Evolutionary conservation across 306 rosid species (phyloP), one percentile per base, ranked within the genome.

Genomic region (Rosa chinensis): DNA sequence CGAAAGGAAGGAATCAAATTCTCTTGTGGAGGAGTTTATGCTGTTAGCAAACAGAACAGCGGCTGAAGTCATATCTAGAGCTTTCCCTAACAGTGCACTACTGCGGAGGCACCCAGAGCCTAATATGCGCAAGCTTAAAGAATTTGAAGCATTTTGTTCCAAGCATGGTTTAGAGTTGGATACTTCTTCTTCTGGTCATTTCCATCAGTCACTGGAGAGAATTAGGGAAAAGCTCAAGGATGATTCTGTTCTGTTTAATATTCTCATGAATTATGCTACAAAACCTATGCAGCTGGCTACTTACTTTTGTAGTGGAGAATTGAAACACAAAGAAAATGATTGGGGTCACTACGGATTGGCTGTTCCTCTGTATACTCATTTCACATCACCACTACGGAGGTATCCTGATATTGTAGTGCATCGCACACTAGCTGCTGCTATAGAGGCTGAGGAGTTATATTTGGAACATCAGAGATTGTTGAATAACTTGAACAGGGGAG

Each of bases 321-420:
- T 84, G 3, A 86, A 82, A 79, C 87, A 77, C 40, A 77, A 48
- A 75, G 91, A 84, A 74, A 84, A 78, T 62, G 89, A 82, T 40
- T 88, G 97, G 92, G 88, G 87, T 78, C 97, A 93, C 82, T 95
- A 92, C 76, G 91, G 93, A 16, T 86, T 95, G 80, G 91, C 94
- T 50, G 89, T 91, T 74, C 97, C 97, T 52, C 55, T 83, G 37
- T 95, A 95, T 85, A 93, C 98, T 71, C 99, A 95, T 86, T 93
- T 95, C 82, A 95, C 97, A 10, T 91, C 98, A 40, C 98, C 98
- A 64, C 74, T 95, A 72, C 97, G 96, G 9, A 89, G 96, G 45
- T 95, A 95, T 89, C 88, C 99, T n/a, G 99, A 95, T 90, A 91
- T 95, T 68, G 73, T 95, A 49, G 96, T 95, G 69, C 99, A 95